Conservation (phyloP, 352 stramenopile species). For the Phytophthora aleatoria region DNA sequence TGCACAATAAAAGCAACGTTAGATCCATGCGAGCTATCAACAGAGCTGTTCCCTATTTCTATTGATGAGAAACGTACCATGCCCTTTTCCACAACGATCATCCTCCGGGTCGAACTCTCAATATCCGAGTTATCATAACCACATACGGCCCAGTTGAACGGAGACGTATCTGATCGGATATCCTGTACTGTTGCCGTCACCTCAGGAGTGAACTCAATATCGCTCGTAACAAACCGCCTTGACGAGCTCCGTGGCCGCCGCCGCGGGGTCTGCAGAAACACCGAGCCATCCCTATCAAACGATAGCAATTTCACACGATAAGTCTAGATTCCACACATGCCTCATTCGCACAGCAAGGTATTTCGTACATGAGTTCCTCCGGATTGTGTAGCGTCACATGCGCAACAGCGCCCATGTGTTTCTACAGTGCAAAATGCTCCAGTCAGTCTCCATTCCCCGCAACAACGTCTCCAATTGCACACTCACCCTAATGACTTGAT, state of each 20-base stretch:
- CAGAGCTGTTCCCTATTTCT: not conserved
- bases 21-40: not conserved
- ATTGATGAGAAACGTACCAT: constrained; percentile 56
- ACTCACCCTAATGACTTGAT: constrained; percentile 84
- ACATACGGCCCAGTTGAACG: constrained; percentile 88
- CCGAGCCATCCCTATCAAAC: constrained; percentile 56
- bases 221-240: constrained; percentile 74
- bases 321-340: not conserved
- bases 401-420: constrained; percentile 78
- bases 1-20: constrained; percentile 8
- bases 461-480: not conserved
- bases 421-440: constrained; percentile 38
- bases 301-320: constrained; percentile 4
- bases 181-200: constrained; percentile 74
- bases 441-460: constrained; percentile 13
- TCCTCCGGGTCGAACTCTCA: constrained; percentile 60
- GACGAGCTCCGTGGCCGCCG: constrained; percentile 71
- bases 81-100: constrained; percentile 85
- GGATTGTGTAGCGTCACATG: constrained; percentile 78
- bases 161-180: constrained; percentile 78
- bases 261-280: constrained; percentile 65
- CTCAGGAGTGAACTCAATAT: constrained; percentile 83
- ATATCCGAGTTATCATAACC: constrained; percentile 75
- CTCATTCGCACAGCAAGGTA: not conserved
- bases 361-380: constrained; percentile 74